Percentiles rank a stretch among this genome's conserved stretches.
phyloP scores from a whole-genome alignment of 306 rosid species.

The Begonia masoniana region DNA sequence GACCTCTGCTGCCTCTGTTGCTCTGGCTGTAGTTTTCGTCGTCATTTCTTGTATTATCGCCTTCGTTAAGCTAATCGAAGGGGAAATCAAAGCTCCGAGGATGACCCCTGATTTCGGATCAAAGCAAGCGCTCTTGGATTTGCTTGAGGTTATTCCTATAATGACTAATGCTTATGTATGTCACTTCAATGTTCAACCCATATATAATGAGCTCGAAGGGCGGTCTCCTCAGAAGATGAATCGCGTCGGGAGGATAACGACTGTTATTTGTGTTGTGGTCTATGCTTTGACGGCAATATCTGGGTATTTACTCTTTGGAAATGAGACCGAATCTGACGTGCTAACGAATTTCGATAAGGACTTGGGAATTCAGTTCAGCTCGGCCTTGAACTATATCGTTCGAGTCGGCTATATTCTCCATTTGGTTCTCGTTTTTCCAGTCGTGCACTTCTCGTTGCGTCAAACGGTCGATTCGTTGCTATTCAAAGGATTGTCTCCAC shows the following conservation, averaged over 20 bases:
- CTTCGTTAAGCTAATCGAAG: slow-evolving; percentile 56
- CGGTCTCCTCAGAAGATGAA: slow-evolving; percentile 84
- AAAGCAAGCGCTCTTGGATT: slow-evolving; percentile 54
- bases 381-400: slow-evolving; percentile 56
- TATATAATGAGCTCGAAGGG: slow-evolving; percentile 77
- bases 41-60: slow-evolving; percentile 52
- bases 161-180: slow-evolving; percentile 89
- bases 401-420: slow-evolving; percentile 84
- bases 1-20: slow-evolving; percentile 95
- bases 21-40: slow-evolving; percentile 75
- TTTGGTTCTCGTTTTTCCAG: slow-evolving; percentile 91
- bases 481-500: slow-evolving; percentile 65
- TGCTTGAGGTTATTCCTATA: slow-evolving; percentile 89
- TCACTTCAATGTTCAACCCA: slow-evolving; percentile 82
- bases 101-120: slow-evolving; percentile 78
- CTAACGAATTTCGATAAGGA: slow-evolving; percentile 73
- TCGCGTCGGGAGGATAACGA: slow-evolving; percentile 70
- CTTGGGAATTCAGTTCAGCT: slow-evolving; percentile 75
- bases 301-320: slow-evolving; percentile 78
- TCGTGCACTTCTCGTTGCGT: slow-evolving; percentile 79
- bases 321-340: slow-evolving; percentile 73
- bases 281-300: slow-evolving; percentile 66
- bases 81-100: slow-evolving; percentile 49
- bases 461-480: slow-evolving; percentile 64
- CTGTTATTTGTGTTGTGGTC: slow-evolving; percentile 57